Evolutionary conservation across 106 monocot species (phyloP), one percentile per base, ranked within the genome.

Genomic region (Dendrobium officinale): DNA sequence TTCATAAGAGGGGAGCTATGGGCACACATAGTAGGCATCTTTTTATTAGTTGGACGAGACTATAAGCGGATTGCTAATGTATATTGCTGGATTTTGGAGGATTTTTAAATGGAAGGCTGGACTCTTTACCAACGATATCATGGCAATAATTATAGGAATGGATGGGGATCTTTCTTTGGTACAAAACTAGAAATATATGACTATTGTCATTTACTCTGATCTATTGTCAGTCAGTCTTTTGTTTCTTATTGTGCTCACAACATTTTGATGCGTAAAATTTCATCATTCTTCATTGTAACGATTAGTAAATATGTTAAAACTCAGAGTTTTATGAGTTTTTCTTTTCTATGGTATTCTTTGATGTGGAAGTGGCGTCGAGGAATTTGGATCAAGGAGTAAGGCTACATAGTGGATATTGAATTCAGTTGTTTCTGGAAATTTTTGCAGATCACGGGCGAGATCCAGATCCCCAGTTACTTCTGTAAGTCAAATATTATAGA

Each of bases 391-490:
- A 81, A 88, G 80, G 42, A 85, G 43, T 86, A 79, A 78, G 33
- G 86, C 82, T 77, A 79, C 81, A 24, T 79, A 83, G 66, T 82
- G 82, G 85, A 79, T 91, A 79, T 86, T 86, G 83, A 88, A 85
- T 85, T 85, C 78, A 42, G 82, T 87, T 91, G 72, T 86, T 86
- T 91, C 42, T 88, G 91, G 81, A 86, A 82, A 77, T 88, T 84
- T 83, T 91, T 91, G 91, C 91, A 91, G 91, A 88, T 91, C 88
- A 13, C 78, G 74, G 59, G 84, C 90, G 48, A 87, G 83, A 83
- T 90, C 90, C 75, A 77, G 75, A 67, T 87, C 87, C 20, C 90
- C 87, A 24, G 64, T 78, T 33, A 33, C 81, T 51, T 85, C 87
- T 81, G 90, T 90, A 79, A 85, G 89, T 86, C 43, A 76, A 18